A percentile compares a stretch with the other conserved stretches of the same genome.
phyloP scores from a whole-genome alignment of 169 alveolate genomes.

The Plasmodium reichenowi region DNA sequence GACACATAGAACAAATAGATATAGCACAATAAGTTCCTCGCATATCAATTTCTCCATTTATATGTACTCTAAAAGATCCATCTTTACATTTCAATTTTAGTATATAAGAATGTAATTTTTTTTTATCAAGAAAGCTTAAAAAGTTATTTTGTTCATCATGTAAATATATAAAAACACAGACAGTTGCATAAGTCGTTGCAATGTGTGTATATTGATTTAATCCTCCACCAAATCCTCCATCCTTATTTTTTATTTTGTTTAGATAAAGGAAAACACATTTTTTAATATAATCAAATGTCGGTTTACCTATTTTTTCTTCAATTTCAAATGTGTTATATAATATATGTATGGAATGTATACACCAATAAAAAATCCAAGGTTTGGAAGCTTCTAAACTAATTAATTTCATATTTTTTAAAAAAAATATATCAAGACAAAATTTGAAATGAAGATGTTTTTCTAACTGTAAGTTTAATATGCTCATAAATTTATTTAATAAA shows the following conservation, averaged over 20 bases:
- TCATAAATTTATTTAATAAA: conserved; percentile 55
- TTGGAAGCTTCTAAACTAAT: conserved; percentile 71
- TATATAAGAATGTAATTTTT: conserved; percentile 91
- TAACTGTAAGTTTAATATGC: conserved; percentile 50
- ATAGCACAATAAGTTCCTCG: conserved; percentile 96
- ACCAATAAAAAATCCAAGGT: conserved; percentile 77
- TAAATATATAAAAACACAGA: conserved; percentile 82
- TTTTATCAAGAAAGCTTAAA: conserved; percentile 90
- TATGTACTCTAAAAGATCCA: conserved; percentile 93
- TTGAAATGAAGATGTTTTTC: conserved; percentile 69
- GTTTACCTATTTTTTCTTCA: conserved; percentile 53
- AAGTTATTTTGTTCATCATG: conserved; percentile 82
- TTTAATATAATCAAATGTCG: conserved; percentile 48
- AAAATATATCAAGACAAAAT: conserved; percentile 70
- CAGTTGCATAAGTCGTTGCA: conserved; percentile 95
- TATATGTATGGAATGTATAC: conserved; percentile 59
- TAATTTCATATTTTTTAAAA: conserved; percentile 58
- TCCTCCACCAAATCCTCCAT: conserved; percentile 96
- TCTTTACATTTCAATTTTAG: conserved; percentile 88
- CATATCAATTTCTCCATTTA: conserved; percentile 96
- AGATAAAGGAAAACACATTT: conserved; percentile 52
- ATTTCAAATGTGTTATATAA: conserved; percentile 56
- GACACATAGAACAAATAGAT: conserved; percentile 92
- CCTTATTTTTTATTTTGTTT: conserved; percentile 69
- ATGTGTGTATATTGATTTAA: conserved; percentile 90